A percentile compares a stretch with the other conserved stretches of the same genome.
These are phyloP conservation scores for Fusarium protoensiforme DNA, from an alignment of 2,329 filamentous ascomycete species.

Conservation along the genomic window DNA sequence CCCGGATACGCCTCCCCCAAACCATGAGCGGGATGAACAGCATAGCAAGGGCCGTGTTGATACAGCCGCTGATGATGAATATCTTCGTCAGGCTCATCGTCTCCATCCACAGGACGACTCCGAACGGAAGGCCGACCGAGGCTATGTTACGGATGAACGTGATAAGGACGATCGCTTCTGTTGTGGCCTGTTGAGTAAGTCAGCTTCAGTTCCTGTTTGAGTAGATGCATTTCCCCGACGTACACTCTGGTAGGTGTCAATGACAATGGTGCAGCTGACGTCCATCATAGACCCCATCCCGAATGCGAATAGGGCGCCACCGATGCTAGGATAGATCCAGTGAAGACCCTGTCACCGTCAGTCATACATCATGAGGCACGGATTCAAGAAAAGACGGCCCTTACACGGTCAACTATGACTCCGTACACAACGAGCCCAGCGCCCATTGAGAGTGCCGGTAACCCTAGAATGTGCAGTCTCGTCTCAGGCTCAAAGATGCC, in stretches of 20 bases:
- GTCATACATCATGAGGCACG: neutral
- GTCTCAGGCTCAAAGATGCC: neutral
- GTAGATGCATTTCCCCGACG: neutral
- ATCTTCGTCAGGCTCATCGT: neutral
- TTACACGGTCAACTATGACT: neutral
- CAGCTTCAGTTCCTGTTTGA: neutral
- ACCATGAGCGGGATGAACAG: conserved; percentile 37
- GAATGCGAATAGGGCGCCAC: conserved; percentile 47
- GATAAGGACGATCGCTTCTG: neutral
- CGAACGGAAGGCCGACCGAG: neutral
- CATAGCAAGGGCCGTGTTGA: conserved; percentile 28
- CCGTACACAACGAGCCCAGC: neutral
- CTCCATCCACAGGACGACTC: neutral
- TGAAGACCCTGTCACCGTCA: conserved; percentile 48
- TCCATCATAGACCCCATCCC: conserved; percentile 50
- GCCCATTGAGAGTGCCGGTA: neutral
- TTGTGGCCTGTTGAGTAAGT: neutral
- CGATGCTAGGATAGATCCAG: conserved; percentile 51
- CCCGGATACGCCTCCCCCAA: conserved; percentile 39
- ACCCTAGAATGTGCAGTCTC: neutral
- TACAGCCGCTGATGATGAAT: conserved; percentile 4
- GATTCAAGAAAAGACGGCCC: neutral
- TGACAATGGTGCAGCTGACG: conserved; percentile 44
- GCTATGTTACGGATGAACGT: neutral
- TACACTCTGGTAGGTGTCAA: conserved; percentile 44